Evolutionary conservation across 371 early-diverging fungal genomes (phyloP).

Genomic region (Funneliformis caledonium): DNA sequence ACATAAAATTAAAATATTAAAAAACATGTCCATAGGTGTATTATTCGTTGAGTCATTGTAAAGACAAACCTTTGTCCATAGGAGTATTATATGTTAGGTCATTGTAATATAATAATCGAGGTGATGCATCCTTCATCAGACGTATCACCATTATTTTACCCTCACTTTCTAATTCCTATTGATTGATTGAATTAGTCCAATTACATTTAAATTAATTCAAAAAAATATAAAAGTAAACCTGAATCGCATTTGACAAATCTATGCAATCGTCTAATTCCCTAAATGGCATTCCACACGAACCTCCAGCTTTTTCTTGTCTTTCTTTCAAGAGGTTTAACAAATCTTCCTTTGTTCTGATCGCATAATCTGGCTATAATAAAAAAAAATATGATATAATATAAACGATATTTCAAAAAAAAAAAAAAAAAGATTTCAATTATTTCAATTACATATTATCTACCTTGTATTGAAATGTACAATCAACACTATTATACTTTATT

Average conservation of each 20-base stretch:
- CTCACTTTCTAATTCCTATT: slow-evolving; percentile 66
- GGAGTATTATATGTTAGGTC: slow-evolving; percentile 65
- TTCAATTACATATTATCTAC: slow-evolving; percentile 41
- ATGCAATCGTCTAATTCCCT: slow-evolving; percentile 82
- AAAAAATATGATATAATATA: not conserved
- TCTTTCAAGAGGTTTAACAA: slow-evolving; percentile 66
- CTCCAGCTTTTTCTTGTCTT: slow-evolving; percentile 56
- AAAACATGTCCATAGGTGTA: slow-evolving; percentile 52
- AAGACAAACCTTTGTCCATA: slow-evolving; percentile 62
- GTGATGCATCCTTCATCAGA: slow-evolving; percentile 72
- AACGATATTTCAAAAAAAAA: not conserved
- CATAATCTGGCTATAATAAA: slow-evolving; percentile 69
- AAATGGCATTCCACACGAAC: slow-evolving; percentile 67
- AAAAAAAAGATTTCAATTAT: not conserved
- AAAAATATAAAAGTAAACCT: slow-evolving; percentile 41
- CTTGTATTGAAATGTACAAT: slow-evolving; percentile 72
- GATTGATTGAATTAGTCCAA: not conserved
- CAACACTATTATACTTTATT: slow-evolving; percentile 61
- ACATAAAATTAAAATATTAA: not conserved
- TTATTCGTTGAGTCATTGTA: slow-evolving; percentile 72
- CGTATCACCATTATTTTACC: slow-evolving; percentile 75
- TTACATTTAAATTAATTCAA: not conserved
- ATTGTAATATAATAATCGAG: slow-evolving; percentile 76
- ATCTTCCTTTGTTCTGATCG: slow-evolving; percentile 77
- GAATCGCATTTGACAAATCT: slow-evolving; percentile 68